Evolutionary conservation across 371 early-diverging fungal genomes (phyloP), one percentile per base, ranked within the genome.

Genomic region (Mucor racemosus): DNA sequence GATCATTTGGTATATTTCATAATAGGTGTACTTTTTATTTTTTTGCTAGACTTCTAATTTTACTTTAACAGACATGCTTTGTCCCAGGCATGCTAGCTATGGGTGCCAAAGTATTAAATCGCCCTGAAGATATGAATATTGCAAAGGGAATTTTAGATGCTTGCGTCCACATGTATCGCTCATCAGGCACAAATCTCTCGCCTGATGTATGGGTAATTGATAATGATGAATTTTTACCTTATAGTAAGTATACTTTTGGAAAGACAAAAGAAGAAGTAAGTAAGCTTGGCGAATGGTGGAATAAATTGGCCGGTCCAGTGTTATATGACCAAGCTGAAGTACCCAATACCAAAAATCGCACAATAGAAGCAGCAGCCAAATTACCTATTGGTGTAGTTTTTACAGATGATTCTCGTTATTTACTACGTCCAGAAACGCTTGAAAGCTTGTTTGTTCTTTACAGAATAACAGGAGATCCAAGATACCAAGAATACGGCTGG

Each of bases 41-140:
- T 10, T 60, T 71, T 19, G 69, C 76, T n/a, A 31, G 10, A 15
- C 17, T 0, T 67, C 76, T 46, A 62, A 57, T 21, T 62, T 76
- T 19, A 57, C 76, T 54, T 36, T n/a, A 60, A 11, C 54, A 65
- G 64, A 35, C 86, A 7, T 92, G 92, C 67, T 94, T 91, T 71
- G 86, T 87, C 15, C 89, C 88, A n/a, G 93, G 92, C 10, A 89
- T 91, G 84, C 72, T 94, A 38, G 86, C 88, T 0, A 77, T 89
- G 36, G 91, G 90, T 3, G 76, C 89, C 26, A 73, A 78, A 40
- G 78, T 77, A 40, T 79, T 83, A 41, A 71, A 84, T 53, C 65
- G 80, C 41, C 84, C 85, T 5, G 73, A 84, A 7, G 81, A 85
- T 59, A 21, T 84, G 63, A 46, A 39, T 1, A 56, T 85, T 31